Evolutionary conservation across 1,284 basidiomycete genomes (phyloP).

Genomic region (Rhodotorula sp.): DNA sequence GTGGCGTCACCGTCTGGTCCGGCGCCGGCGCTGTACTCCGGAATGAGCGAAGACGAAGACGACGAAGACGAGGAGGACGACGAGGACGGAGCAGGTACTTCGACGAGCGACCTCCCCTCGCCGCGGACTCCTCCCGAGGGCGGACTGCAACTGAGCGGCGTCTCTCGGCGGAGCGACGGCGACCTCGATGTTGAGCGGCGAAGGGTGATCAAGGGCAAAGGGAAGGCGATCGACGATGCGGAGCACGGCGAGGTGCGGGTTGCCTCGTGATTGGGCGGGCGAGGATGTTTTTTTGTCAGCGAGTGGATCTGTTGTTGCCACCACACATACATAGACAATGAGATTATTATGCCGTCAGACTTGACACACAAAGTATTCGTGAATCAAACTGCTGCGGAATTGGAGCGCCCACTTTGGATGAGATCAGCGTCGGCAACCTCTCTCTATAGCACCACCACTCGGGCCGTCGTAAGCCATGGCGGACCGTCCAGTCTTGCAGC

Average conservation of each 20-base stretch:
- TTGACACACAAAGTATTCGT: too few relatives aligned
- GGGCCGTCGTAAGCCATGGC: too few relatives aligned
- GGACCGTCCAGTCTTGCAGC: constrained; percentile 4
- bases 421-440: too few relatives aligned
- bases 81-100: constrained; percentile 10
- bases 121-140: constrained; percentile 23
- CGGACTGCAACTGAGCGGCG: neutral
- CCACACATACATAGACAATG: too few relatives aligned
- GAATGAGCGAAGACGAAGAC: neutral
- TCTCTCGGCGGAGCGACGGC: neutral
- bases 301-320: neutral
- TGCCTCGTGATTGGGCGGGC: neutral
- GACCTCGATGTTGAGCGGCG: constrained; percentile 18
- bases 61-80: neutral
- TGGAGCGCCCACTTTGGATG: too few relatives aligned
- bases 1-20: neutral
- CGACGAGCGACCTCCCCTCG: constrained; percentile 11
- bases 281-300: neutral
- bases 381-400: too few relatives aligned
- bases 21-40: neutral
- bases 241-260: constrained; percentile 2
- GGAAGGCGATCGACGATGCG: constrained; percentile 6
- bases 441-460: too few relatives aligned
- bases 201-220: constrained; percentile 18
- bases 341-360: too few relatives aligned